phyloP scores from a whole-genome alignment of 495 filamentous ascomycete genomes.

The Penicillium riverlandense region DNA sequence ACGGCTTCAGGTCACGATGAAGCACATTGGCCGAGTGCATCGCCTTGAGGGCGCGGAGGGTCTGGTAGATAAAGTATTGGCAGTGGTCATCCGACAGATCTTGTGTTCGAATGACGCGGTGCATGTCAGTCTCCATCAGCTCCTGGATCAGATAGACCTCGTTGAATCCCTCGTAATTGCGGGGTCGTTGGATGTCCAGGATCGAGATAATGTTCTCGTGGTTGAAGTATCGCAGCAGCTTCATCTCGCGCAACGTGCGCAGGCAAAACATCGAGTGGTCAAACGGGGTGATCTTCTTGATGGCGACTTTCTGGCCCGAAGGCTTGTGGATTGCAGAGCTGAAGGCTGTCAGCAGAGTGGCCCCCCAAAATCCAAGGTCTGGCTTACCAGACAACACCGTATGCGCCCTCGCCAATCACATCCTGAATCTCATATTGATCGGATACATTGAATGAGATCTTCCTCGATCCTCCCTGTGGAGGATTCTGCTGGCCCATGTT shows the following conservation, averaged over 20 bases:
- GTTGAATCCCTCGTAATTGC: constrained; percentile 91
- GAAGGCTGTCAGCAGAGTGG: constrained; percentile 17
- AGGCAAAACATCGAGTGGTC: constrained; percentile 99
- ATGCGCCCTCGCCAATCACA: constrained; percentile 97
- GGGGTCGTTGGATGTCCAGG: constrained; percentile 95
- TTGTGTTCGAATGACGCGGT: constrained; percentile 97
- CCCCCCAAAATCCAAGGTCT: background rate
- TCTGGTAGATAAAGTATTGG: constrained; percentile 99
- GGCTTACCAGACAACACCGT: constrained; percentile 95
- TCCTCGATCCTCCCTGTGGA: constrained; percentile 60
- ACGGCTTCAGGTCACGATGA: constrained; percentile 95
- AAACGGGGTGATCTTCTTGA: constrained; percentile 99
- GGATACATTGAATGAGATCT: constrained; percentile 99
- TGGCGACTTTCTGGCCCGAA: constrained; percentile 96
- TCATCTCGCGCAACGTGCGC: constrained; percentile 97
- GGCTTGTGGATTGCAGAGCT: constrained; percentile 98
- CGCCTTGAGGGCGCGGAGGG: constrained; percentile 92
- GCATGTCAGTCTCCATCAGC: constrained; percentile 99
- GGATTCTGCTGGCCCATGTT: constrained; percentile 43
- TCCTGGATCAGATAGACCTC: constrained; percentile 99
- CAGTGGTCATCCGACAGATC: constrained; percentile 98
- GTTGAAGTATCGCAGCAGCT: constrained; percentile 98
- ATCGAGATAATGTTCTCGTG: constrained; percentile 99
- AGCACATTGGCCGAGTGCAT: constrained; percentile 99
- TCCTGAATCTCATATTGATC: constrained; percentile 99